Conservation (phyloP, 2,329 filamentous ascomycete species). For the Hawksworthiomyces lignivorus region DNA sequence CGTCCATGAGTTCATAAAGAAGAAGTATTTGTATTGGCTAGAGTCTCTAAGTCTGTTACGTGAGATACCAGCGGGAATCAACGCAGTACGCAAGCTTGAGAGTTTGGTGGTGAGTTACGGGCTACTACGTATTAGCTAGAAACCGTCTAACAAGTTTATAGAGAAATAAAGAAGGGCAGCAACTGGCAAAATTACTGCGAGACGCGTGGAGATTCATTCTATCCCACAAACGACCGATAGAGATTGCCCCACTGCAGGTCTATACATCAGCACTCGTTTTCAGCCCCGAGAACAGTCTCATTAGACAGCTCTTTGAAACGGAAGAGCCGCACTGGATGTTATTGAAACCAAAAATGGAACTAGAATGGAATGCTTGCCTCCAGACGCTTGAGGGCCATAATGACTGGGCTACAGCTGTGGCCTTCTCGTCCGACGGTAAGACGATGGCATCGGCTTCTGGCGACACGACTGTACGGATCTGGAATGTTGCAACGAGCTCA, state of each 20-base stretch:
- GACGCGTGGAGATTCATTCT: constrained; percentile 25
- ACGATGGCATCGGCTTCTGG: background rate
- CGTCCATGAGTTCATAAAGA: constrained; percentile 25
- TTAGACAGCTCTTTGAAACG: too few relatives aligned
- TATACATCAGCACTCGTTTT: too few relatives aligned
- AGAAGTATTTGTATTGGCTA: constrained; percentile 34
- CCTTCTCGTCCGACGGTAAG: background rate
- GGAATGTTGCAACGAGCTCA: too few relatives aligned
- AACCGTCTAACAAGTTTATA: background rate
- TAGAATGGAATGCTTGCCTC: background rate
- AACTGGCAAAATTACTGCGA: constrained; percentile 14
- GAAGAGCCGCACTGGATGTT: too few relatives aligned
- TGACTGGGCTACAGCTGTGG: too few relatives aligned
- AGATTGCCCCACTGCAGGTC: too few relatives aligned
- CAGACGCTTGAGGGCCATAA: background rate
- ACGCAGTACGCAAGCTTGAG: constrained; percentile 16
- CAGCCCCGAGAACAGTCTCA: background rate
- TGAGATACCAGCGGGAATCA: constrained; percentile 18
- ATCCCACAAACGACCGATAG: constrained; percentile 12
- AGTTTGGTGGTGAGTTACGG: too few relatives aligned
- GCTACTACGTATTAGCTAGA: background rate
- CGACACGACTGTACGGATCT: background rate
- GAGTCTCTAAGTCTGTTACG: constrained; percentile 31
- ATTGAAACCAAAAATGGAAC: too few relatives aligned
- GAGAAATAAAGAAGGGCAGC: background rate